These are phyloP conservation scores for Gynandropsis gynandra DNA, from an alignment of 345 rosid genomes.

Conservation along the genomic window DNA sequence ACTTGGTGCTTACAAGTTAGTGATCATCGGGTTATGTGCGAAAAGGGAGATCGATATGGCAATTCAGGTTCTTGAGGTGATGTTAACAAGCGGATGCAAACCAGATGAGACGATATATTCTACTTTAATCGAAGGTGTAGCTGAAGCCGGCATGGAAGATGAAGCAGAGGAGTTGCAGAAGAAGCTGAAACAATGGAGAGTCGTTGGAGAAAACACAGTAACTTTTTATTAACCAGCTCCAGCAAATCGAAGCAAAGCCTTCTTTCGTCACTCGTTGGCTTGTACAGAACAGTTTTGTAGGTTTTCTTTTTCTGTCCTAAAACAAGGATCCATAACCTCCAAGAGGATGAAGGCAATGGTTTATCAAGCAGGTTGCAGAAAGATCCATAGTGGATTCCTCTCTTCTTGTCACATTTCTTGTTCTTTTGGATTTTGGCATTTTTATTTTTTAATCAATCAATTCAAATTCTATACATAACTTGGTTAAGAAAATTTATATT, in stretches of 20 bases:
- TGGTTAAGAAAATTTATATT: too few species aligned
- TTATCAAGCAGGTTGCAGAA: too few species aligned
- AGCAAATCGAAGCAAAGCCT: not conserved
- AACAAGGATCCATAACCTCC: too few species aligned
- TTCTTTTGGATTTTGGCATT: too few species aligned
- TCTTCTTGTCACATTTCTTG: slow-evolving; percentile 5
- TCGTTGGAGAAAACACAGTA: slow-evolving; percentile 23
- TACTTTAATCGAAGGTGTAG: slow-evolving; percentile 38
- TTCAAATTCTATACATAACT: too few species aligned
- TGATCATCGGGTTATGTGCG: slow-evolving; percentile 53
- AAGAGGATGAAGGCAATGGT: too few species aligned
- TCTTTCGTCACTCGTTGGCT: not conserved
- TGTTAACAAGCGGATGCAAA: slow-evolving; percentile 44
- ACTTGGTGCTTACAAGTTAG: slow-evolving; percentile 39
- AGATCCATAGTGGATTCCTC: too few species aligned
- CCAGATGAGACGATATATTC: slow-evolving; percentile 44
- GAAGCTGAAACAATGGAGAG: slow-evolving; percentile 40
- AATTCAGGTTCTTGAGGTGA: slow-evolving; percentile 54
- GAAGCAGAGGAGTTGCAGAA: slow-evolving; percentile 51
- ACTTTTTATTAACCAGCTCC: not conserved
- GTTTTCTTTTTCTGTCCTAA: too few species aligned
- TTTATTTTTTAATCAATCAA: too few species aligned
- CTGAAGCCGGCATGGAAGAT: slow-evolving; percentile 52
- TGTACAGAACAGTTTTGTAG: slow-evolving; percentile 22
- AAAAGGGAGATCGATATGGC: slow-evolving; percentile 55